Evolutionary conservation across 2,329 filamentous ascomycete species (phyloP).

Genomic region (Volutella citrinella): DNA sequence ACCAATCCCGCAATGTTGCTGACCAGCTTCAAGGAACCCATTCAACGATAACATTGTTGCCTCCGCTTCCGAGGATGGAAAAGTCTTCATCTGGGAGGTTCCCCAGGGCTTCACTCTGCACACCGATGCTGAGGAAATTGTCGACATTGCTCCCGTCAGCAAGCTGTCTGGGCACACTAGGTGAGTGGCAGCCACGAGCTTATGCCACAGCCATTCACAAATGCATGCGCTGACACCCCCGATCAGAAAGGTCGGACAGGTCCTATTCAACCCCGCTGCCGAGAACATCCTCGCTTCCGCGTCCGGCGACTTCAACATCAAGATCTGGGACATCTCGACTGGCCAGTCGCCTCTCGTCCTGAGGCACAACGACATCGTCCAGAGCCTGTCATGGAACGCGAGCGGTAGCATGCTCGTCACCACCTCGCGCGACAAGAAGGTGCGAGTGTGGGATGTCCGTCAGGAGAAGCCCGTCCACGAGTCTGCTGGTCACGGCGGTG

Average conservation of each 20-base stretch:
- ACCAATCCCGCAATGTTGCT: slow-evolving; percentile 9
- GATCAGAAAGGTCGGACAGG: slow-evolving; percentile 91
- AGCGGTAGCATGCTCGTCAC: slow-evolving; percentile 83
- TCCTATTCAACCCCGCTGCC: slow-evolving; percentile 94
- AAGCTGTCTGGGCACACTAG: slow-evolving; percentile 85
- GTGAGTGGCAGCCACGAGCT: slow-evolving; percentile 42
- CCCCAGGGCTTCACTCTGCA: slow-evolving; percentile 82
- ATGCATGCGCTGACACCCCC: slow-evolving; percentile 14
- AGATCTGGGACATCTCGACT: slow-evolving; percentile 89
- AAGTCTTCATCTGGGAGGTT: slow-evolving; percentile 95
- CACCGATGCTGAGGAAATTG: slow-evolving; percentile 78
- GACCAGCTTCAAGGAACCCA: slow-evolving; percentile 65
- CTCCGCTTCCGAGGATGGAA: slow-evolving; percentile 93
- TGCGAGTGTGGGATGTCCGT: slow-evolving; percentile 95
- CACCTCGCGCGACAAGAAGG: slow-evolving; percentile 96
- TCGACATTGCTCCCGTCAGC: slow-evolving; percentile 75
- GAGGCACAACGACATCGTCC: slow-evolving; percentile 87
- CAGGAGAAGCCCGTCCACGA: slow-evolving; percentile 88
- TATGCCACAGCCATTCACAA: background rate
- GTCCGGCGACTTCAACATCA: slow-evolving; percentile 91
- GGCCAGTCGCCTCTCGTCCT: slow-evolving; percentile 72
- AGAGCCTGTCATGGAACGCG: slow-evolving; percentile 94
- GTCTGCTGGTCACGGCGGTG: slow-evolving; percentile 79
- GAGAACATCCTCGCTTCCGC: slow-evolving; percentile 94
- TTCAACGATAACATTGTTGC: slow-evolving; percentile 93